These are phyloP conservation scores for Lasiodiplodia sp. DNA, from an alignment of 2,329 filamentous ascomycete genomes.

Conservation along the genomic window DNA sequence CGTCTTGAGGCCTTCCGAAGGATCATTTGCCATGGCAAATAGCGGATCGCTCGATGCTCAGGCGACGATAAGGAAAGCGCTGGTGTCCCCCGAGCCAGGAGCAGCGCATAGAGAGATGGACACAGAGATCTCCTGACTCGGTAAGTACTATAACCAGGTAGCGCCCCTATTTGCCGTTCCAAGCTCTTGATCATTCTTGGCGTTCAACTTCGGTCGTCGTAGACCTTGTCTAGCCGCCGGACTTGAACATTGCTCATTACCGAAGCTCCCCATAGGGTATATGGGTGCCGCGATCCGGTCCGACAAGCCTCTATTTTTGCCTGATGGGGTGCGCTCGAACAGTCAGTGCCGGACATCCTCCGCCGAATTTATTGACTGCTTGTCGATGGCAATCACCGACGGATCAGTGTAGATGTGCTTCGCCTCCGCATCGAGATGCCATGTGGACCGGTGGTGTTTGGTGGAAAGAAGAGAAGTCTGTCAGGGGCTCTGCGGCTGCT, in stretches of 20 bases:
- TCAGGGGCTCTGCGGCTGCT: slow-evolving; percentile 16
- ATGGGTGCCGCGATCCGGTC: slow-evolving; percentile 17
- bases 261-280: not conserved
- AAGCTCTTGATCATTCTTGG: slow-evolving; percentile 16
- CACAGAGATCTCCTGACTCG: slow-evolving; percentile 10
- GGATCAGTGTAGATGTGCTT: not conserved
- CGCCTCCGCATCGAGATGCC: not conserved
- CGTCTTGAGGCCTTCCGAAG: not conserved
- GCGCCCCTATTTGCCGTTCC: slow-evolving; percentile 19
- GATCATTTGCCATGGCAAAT: slow-evolving; percentile 21
- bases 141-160: slow-evolving; percentile 9
- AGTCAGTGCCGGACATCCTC: not conserved
- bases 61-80: slow-evolving; percentile 10
- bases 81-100: slow-evolving; percentile 10
- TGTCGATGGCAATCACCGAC: slow-evolving; percentile 19
- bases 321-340: not conserved
- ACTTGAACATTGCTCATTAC: slow-evolving; percentile 14
- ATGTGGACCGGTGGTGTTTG: not conserved
- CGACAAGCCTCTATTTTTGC: slow-evolving; percentile 1
- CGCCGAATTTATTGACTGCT: slow-evolving; percentile 11
- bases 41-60: slow-evolving; percentile 21
- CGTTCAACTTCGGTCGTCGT: not conserved
- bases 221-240: slow-evolving; percentile 11
- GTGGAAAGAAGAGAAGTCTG: not conserved
- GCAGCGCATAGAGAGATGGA: slow-evolving; percentile 8